These are phyloP conservation scores for Rhodotorula mucilaginosa DNA, from an alignment of 1,284 basidiomycete species.

Conservation along the genomic window DNA sequence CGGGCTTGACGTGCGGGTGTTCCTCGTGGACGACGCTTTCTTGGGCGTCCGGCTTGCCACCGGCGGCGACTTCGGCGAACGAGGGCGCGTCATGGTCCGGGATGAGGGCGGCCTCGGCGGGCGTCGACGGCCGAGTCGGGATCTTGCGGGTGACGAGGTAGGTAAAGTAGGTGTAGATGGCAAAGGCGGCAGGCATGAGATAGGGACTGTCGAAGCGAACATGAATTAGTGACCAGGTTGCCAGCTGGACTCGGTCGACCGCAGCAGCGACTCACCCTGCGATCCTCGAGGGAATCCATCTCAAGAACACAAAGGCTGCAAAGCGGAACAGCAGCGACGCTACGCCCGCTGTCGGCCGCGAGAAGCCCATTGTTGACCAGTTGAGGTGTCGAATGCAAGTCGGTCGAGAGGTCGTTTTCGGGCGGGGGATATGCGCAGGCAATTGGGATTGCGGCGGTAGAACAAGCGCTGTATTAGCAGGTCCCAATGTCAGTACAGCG, in stretches of 20 bases:
- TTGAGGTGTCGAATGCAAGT: background rate
- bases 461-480: too few relatives aligned
- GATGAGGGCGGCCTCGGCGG: constrained; percentile 28
- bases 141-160: constrained; percentile 6
- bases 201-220: constrained; percentile 10
- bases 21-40: constrained; percentile 13
- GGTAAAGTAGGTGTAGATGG: constrained; percentile 13
- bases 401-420: too few relatives aligned
- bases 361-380: constrained; percentile 5
- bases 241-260: background rate
- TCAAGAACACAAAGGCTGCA: constrained; percentile 26
- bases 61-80: constrained; percentile 25
- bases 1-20: constrained; percentile 28
- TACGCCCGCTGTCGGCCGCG: constrained; percentile 1
- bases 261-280: background rate
- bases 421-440: too few relatives aligned
- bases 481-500: too few relatives aligned
- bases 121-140: constrained; percentile 17
- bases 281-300: constrained; percentile 27
- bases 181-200: constrained; percentile 19
- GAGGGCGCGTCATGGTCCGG: constrained; percentile 19
- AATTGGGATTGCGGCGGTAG: too few relatives aligned
- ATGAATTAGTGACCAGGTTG: background rate
- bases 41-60: constrained; percentile 5
- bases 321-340: constrained; percentile 22